Conservation (phyloP, 2,329 filamentous ascomycete genomes). For the Trichoderma harzianum region DNA sequence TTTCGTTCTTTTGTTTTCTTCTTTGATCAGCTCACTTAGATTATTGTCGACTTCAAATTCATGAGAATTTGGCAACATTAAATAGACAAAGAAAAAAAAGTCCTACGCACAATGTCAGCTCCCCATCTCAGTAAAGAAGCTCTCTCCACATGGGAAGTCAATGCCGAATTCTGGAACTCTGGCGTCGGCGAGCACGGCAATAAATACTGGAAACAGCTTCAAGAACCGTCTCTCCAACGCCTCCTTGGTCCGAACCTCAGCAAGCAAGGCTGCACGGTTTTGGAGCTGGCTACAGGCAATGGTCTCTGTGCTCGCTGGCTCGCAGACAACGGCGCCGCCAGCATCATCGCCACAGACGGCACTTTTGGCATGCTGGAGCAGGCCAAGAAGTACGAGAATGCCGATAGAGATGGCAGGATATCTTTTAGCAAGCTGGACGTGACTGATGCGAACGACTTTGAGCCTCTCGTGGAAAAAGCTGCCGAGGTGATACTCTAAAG, state of each 20-base stretch:
- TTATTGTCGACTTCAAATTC: not conserved
- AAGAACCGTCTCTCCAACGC: conserved; percentile 39
- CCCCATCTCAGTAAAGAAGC: conserved; percentile 23
- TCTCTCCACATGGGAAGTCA: conserved; percentile 38
- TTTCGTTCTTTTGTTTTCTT: too few relatives aligned
- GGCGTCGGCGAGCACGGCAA: conserved; percentile 40
- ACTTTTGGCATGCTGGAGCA: conserved; percentile 39
- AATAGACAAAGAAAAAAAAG: not conserved
- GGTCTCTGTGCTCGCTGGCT: conserved; percentile 47
- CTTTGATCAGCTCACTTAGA: not conserved
- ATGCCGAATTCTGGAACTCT: conserved; percentile 43
- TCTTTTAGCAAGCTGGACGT: conserved; percentile 37
- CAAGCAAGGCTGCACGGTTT: conserved; percentile 30
- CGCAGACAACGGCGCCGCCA: conserved; percentile 30
- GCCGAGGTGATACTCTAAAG: conserved; percentile 8
- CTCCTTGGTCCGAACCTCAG: conserved; percentile 30
- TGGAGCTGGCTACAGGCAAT: conserved; percentile 50
- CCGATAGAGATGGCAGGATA: conserved; percentile 23
- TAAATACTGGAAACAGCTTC: conserved; percentile 42
- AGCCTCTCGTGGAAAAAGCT: conserved; percentile 13
- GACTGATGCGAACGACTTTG: conserved; percentile 28
- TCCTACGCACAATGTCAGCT: not conserved
- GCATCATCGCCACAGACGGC: conserved; percentile 46
- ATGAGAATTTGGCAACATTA: not conserved
- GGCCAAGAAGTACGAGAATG: conserved; percentile 25